These are phyloP conservation scores for Pachysolen tannophilus DNA, from an alignment of 805 yeast species.

Conservation along the genomic window DNA sequence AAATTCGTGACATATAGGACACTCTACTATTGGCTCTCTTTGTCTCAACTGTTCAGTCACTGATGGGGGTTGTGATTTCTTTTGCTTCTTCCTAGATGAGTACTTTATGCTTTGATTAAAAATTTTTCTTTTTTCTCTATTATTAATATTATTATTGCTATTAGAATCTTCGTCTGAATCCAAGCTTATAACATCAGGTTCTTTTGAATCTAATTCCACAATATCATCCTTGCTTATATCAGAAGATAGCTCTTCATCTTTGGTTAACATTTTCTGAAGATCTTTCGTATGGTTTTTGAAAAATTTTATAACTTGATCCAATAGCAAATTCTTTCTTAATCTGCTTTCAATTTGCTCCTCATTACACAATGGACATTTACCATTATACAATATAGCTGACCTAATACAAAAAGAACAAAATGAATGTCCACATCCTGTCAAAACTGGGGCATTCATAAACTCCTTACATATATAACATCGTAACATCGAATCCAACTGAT, in stretches of 20 bases:
- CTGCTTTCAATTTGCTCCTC: constrained; percentile 62
- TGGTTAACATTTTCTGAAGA: constrained; percentile 24
- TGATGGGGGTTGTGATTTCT: constrained; percentile 1
- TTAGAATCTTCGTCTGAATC: constrained; percentile 12
- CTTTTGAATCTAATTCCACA: constrained; percentile 19
- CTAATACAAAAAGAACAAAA: constrained; percentile 86
- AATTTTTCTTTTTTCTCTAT: constrained; percentile 12
- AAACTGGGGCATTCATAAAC: constrained; percentile 67
- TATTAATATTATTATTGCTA: constrained; percentile 8
- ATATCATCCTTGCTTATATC: constrained; percentile 15
- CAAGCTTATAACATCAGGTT: constrained; percentile 13
- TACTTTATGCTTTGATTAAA: neutral
- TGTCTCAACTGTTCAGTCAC: constrained; percentile 6
- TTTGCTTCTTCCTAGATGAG: constrained; percentile 3
- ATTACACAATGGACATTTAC: constrained; percentile 73
- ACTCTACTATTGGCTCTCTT: constrained; percentile 25
- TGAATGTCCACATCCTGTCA: constrained; percentile 81
- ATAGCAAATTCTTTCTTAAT: constrained; percentile 52
- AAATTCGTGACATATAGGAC: constrained; percentile 58
- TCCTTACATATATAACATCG: constrained; percentile 89
- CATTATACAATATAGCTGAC: constrained; percentile 49
- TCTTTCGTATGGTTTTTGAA: constrained; percentile 34
- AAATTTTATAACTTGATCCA: constrained; percentile 65
- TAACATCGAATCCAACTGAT: constrained; percentile 59
- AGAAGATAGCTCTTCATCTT: constrained; percentile 8